Conservation (phyloP, 2,329 filamentous ascomycete genomes). For the Colletotrichum godetiae region DNA sequence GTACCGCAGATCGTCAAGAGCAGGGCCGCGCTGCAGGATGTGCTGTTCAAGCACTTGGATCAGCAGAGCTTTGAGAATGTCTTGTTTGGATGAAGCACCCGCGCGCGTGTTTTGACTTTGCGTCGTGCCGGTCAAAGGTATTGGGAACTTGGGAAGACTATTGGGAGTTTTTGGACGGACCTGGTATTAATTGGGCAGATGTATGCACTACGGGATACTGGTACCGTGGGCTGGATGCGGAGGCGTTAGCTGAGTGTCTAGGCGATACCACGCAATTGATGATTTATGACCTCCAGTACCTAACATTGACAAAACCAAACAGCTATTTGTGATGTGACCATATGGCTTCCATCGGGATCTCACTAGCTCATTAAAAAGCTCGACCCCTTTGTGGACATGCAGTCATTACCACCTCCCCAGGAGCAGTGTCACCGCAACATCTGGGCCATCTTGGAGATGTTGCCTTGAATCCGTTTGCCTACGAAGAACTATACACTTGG, state of each 20-base stretch:
- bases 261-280: neutral
- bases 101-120: no score
- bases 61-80: slow-evolving; percentile 59
- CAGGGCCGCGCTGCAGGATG: slow-evolving; percentile 60
- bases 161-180: no score
- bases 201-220: neutral
- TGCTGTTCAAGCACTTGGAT: slow-evolving; percentile 59
- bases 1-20: slow-evolving; percentile 60
- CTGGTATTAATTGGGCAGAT: neutral
- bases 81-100: slow-evolving; percentile 51
- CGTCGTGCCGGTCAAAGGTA: neutral
- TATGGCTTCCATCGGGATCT: neutral
- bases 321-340: neutral
- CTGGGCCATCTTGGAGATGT: neutral
- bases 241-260: neutral
- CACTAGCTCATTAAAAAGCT: neutral
- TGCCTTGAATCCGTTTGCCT: slow-evolving; percentile 1
- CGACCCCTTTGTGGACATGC: neutral
- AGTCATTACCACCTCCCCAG: neutral
- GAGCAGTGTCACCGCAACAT: neutral
- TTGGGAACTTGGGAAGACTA: no score
- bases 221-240: neutral
- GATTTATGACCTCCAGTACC: neutral
- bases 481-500: slow-evolving; percentile 24
- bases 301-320: neutral